Evolutionary conservation across 202 grass and related monocot genomes (phyloP).

Genomic region (Digitaria exilis): DNA sequence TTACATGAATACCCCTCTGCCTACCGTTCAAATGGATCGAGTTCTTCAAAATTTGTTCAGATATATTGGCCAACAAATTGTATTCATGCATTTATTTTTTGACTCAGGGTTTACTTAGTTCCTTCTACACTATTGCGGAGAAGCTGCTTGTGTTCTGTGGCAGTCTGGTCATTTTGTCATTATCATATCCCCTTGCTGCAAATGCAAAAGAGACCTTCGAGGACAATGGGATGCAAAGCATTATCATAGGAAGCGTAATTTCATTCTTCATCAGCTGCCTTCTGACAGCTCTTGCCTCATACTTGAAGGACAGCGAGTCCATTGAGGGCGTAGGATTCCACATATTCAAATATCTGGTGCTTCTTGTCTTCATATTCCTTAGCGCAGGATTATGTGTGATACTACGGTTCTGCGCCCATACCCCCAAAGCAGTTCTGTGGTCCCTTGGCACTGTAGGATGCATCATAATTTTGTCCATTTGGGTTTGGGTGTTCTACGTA

Average conservation of each 20-base stretch:
- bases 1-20: background rate
- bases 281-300: background rate
- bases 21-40: background rate
- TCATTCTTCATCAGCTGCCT: background rate
- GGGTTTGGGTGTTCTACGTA: background rate
- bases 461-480: background rate
- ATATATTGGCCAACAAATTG: background rate
- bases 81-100: background rate
- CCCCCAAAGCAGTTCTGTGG: background rate
- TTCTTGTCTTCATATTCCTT: background rate
- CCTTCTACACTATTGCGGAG: conserved; percentile 11
- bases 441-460: background rate
- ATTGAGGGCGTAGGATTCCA: background rate
- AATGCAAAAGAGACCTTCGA: background rate
- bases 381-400: background rate
- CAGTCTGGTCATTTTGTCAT: background rate
- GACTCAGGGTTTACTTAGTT: conserved; percentile 14
- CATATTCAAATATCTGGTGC: background rate
- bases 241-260: background rate
- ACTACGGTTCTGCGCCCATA: background rate
- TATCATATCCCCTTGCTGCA: background rate
- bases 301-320: background rate
- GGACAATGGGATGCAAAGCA: background rate
- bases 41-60: background rate
- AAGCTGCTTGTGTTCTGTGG: conserved; percentile 14